Evolutionary conservation across 805 yeast species (phyloP).

Genomic region (Candida easanensis): DNA sequence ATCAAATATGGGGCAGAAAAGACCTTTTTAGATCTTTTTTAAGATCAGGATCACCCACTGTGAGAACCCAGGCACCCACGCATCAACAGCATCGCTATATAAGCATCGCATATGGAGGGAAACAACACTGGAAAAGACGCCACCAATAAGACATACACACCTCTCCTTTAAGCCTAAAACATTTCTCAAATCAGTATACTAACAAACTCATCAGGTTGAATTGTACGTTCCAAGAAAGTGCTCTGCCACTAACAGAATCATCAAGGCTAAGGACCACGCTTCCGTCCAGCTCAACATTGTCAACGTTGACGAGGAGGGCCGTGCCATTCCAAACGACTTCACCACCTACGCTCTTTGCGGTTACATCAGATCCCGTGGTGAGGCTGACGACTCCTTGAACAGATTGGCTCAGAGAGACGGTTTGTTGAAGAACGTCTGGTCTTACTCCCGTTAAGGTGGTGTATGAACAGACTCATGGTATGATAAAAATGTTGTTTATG

Average conservation of each 20-base stretch:
- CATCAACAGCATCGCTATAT: neutral
- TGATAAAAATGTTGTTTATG: constrained; percentile 3
- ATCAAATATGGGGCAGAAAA: too few species aligned
- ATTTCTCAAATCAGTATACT: constrained; percentile 12
- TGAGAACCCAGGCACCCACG: neutral
- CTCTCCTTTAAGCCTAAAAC: neutral
- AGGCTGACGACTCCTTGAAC: constrained; percentile 98
- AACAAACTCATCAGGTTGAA: constrained; percentile 64
- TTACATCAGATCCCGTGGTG: constrained; percentile 98
- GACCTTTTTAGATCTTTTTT: too few species aligned
- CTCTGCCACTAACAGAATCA: constrained; percentile 99
- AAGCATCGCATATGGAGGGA: too few species aligned
- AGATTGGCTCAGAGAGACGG: constrained; percentile 99
- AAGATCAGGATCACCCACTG: too few species aligned
- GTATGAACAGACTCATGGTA: constrained; percentile 5
- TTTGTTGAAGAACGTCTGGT: constrained; percentile 93
- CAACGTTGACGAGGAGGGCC: constrained; percentile 96
- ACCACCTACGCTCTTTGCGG: constrained; percentile 97
- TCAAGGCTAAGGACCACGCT: constrained; percentile 99
- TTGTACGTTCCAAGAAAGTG: constrained; percentile 99
- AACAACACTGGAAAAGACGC: too few species aligned
- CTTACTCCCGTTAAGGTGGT: constrained; percentile 77
- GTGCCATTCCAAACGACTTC: constrained; percentile 85
- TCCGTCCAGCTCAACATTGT: constrained; percentile 99
- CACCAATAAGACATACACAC: too few species aligned